A percentile compares a stretch with the other conserved stretches of the same genome.
phyloP scores from a whole-genome alignment of 2,329 filamentous ascomycete genomes.

The Plenodomus lindquistii region DNA sequence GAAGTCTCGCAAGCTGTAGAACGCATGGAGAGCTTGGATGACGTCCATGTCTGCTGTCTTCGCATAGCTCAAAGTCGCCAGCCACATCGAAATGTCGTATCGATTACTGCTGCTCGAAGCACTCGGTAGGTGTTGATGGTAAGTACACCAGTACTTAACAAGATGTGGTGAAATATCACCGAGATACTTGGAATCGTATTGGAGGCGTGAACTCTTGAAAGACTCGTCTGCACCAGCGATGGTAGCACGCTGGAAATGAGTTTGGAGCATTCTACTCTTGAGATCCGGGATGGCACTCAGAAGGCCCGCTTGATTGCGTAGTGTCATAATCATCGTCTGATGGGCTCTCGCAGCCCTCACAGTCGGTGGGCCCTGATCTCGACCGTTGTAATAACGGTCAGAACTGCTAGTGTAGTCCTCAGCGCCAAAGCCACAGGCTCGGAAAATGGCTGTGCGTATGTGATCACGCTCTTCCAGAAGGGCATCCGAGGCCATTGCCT shows the following conservation, averaged over 20 bases:
- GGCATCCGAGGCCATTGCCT: constrained; percentile 2
- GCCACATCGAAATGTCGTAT: constrained; percentile 30
- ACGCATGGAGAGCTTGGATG: constrained; percentile 27
- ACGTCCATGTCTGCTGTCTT: constrained; percentile 21
- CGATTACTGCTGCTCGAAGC: constrained; percentile 4
- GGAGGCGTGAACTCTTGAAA: constrained; percentile 7
- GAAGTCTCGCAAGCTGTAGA: constrained; percentile 15
- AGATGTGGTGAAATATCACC: constrained; percentile 8
- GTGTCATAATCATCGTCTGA: constrained; percentile 18
- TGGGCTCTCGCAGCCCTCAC: constrained; percentile 16
- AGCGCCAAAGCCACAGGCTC: constrained; percentile 37
- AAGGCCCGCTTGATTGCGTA: constrained; percentile 15
- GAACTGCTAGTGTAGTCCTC: constrained; percentile 22
- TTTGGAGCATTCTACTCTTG: constrained; percentile 1
- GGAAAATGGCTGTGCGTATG: constrained; percentile 36
- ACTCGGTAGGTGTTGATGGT: constrained; percentile 19
- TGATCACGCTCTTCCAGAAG: constrained; percentile 31
- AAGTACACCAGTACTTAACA: constrained; percentile 21
- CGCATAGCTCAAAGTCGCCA: constrained; percentile 31
- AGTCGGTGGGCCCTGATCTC: constrained; percentile 9
- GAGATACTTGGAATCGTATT: constrained; percentile 31
- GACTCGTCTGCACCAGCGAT: constrained; percentile 3
- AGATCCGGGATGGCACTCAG: constrained; percentile 9
- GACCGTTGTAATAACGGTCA: constrained; percentile 28
- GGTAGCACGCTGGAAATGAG: constrained; percentile 7